Percentiles rank a stretch among this genome's conserved stretches.
Evolutionary conservation across 495 filamentous ascomycete species (phyloP).

Genomic region (Pyronema omphalodes): DNA sequence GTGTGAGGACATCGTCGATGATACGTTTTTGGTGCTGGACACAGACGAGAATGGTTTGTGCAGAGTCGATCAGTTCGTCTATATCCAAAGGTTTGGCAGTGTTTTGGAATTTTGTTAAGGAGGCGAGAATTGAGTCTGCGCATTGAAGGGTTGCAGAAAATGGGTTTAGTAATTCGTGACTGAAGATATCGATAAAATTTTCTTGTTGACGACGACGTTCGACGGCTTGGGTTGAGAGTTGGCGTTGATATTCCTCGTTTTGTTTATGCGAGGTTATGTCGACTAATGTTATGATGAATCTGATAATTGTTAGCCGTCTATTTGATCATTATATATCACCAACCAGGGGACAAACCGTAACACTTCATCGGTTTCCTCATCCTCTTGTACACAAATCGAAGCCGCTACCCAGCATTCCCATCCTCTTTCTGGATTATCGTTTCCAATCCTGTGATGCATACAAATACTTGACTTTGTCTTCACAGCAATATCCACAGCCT

Average conservation of each 20-base stretch:
- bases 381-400: conserved; percentile 11
- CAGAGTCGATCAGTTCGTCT: conserved; percentile 45
- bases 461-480: conserved; percentile 6
- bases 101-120: conserved; percentile 12
- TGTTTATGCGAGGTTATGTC: conserved; percentile 38
- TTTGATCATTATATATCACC: not conserved
- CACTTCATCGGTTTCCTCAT: not conserved
- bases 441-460: not conserved
- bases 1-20: conserved; percentile 51
- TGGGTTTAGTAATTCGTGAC: conserved; percentile 77
- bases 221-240: conserved; percentile 18
- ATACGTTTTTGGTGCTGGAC: conserved; percentile 68
- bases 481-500: conserved; percentile 8
- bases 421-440: not conserved
- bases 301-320: not conserved
- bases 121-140: conserved; percentile 47
- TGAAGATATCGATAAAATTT: conserved; percentile 80
- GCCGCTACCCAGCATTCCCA: conserved; percentile 22
- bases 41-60: conserved; percentile 58
- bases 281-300: conserved; percentile 33
- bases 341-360: not conserved
- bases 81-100: conserved; percentile 20
- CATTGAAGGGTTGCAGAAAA: conserved; percentile 68
- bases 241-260: conserved; percentile 22
- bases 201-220: conserved; percentile 39